Percentiles rank a stretch among this genome's conserved stretches.
Conservation (phyloP, 352 stramenopile species). For the Globisporangium uncinulatum region DNA sequence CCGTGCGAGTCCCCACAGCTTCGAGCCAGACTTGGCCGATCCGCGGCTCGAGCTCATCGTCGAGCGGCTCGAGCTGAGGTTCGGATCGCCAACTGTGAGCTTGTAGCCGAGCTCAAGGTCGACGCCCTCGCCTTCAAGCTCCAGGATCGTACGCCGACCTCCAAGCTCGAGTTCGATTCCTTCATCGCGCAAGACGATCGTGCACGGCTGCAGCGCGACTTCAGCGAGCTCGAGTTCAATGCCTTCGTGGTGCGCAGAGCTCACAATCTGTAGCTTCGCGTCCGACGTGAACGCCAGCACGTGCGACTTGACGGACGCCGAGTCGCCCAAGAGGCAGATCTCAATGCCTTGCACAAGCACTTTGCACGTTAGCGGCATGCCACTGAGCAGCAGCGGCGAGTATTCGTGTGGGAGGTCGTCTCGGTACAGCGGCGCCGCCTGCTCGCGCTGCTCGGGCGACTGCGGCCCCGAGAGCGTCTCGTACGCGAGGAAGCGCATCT, state of each 20-base stretch:
- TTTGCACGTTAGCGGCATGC: conserved; percentile 44
- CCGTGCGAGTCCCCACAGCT: conserved; percentile 57
- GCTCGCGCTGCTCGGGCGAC: conserved; percentile 56
- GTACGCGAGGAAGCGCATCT: conserved; percentile 67
- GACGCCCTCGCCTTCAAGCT: conserved; percentile 83
- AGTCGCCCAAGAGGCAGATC: conserved; percentile 79
- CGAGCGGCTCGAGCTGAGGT: conserved; percentile 12
- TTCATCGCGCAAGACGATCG: conserved; percentile 50
- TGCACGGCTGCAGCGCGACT: conserved; percentile 75
- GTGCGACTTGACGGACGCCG: conserved; percentile 58
- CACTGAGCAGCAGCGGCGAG: conserved; percentile 58
- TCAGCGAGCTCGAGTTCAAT: conserved; percentile 72
- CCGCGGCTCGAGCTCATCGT: conserved; percentile 5
- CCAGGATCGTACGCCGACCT: conserved; percentile 69
- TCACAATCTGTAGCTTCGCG: conserved; percentile 52
- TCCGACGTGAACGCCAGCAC: conserved; percentile 81
- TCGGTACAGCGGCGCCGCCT: conserved; percentile 32
- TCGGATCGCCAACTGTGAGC: conserved; percentile 43
- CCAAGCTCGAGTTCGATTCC: conserved; percentile 72
- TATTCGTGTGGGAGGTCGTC: conserved; percentile 62
- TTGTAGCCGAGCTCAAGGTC: conserved; percentile 75
- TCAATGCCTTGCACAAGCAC: conserved; percentile 55
- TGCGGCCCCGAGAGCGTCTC: conserved; percentile 31
- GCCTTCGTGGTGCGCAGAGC: conserved; percentile 55
- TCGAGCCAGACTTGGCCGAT: conserved; percentile 26